Percentiles rank a stretch among this genome's conserved stretches.
These are phyloP conservation scores for Gastrolobium bilobum DNA, from an alignment of 306 rosid species.

Conservation along the genomic window DNA sequence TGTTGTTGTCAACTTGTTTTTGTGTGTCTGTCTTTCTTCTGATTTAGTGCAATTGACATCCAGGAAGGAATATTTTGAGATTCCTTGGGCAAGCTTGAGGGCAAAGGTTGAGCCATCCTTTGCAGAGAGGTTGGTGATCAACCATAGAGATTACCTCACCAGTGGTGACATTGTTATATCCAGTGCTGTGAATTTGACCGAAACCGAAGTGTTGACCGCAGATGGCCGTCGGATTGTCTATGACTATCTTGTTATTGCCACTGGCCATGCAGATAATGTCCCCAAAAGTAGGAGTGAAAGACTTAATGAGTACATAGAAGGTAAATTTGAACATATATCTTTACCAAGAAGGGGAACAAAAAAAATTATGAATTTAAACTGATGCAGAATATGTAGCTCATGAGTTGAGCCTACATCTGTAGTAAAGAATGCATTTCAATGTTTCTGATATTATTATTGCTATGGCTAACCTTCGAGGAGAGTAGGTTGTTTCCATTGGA, in stretches of 20 bases:
- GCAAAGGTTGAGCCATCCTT: constrained; percentile 84
- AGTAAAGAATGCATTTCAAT: not conserved
- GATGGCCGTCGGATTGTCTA: constrained; percentile 62
- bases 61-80: constrained; percentile 94
- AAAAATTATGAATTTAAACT: constrained; percentile 11
- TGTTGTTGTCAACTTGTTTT: constrained; percentile 18
- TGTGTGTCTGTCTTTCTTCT: constrained; percentile 27
- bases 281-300: constrained; percentile 64
- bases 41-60: constrained; percentile 34
- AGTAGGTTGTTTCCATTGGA: constrained; percentile 17
- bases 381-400: constrained; percentile 9
- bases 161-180: constrained; percentile 61
- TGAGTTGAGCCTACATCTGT: constrained; percentile 16
- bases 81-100: constrained; percentile 83
- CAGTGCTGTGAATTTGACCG: constrained; percentile 59
- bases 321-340: constrained; percentile 50
- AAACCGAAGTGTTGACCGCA: constrained; percentile 68
- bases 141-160: constrained; percentile 72
- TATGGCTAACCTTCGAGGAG: constrained; percentile 28
- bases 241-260: constrained; percentile 79
- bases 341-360: not conserved
- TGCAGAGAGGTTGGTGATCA: constrained; percentile 68
- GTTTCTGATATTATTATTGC: not conserved
- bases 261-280: constrained; percentile 68
- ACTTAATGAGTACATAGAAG: constrained; percentile 64